Evolutionary conservation across 129 eudicot genomes (phyloP), one percentile per base, ranked within the genome.

Genomic region (Tagetes erecta): DNA sequence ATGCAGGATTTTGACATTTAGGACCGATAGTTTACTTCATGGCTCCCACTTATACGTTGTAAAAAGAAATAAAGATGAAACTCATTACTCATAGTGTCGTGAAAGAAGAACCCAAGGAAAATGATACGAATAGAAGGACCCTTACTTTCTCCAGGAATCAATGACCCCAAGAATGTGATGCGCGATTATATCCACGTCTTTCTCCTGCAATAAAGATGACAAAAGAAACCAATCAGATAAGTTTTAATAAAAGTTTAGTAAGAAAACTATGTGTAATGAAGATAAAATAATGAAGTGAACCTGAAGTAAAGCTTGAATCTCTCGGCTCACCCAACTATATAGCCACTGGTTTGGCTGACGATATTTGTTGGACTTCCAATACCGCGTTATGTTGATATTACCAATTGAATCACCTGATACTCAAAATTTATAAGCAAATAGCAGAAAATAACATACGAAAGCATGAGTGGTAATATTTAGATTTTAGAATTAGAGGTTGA

Each of bases 281-380:
- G 9, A 76, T 8, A 38, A 66, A 12, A 47, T 37, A 45, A 69
- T 62, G 47, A 67, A 40, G 31, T 10, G 50, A 27, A 92, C 98
- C 98, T 89, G 98, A 72, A 78, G 77, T 44, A 92, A 52, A 70
- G 98, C 95, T 73, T 92, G 98, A 68, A 90, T 60, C 76, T 92
- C 98, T 80, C 98, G 86, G 79, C 74, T 92, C 50, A 81, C 77
- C 98, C 96, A 92, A 64, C 72, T 68, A 71, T 73, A 82, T 44
- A 90, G 82, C 88, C 91, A 87, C 53, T 68, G 85, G 70, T 87
- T 90, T n/a, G 82, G 84, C 78, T 84, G 95, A 69, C 83, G 83
- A 83, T 87, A 92, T 68, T 90, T 92, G 64, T 72, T 73, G 12
- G 86, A 84, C 86, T 88, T 92, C 98, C 98, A 89, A 82, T 80